Base-by-base conservation (phyloP, 1,284 basidiomycete species). In the Apiotrichum siamense region DNA sequence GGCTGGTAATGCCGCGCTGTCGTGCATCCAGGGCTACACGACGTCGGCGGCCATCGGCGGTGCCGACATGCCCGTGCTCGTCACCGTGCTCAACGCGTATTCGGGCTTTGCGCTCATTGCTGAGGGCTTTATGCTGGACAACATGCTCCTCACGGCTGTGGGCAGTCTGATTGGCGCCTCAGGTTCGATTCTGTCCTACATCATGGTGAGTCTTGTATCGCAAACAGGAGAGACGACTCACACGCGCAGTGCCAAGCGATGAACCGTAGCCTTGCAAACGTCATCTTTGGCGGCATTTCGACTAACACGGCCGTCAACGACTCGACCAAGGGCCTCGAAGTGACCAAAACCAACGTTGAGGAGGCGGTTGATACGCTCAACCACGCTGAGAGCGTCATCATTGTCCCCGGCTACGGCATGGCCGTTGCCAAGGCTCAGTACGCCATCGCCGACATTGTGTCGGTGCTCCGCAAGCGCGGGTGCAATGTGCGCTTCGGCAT, bases 31-130 rank as follows among this genome's bases (percentile, higher is more conserved):
- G 66, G 87, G 87, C 7, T 68, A 60, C 69, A 90, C 88, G 2
- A 87, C 86, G 1, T 88, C 86, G 5, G 84, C 87, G 10, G 86
- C 87, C 18, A 88, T 90, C 57, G 87, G 87, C 52, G 88, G 88
- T 18, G 87, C 88, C 31, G 87, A 90, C 68, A 90, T 90, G 88
- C 87, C 87, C 50, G 88, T 89, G 24, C 85, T 90, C 5, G 89
- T 90, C 47, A 89, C 87, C 2, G 88, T 90, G 4, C 66, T 90
- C 52, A 90, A 90, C 65, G 87, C 88, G 12, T 90, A 89, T 69
- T 88, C 86, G 47, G 87, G 87, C n/a, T 88, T 90, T 61, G 87
- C 87, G 20, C 80, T 90, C n/a, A 86, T 90, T n/a, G 87, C 87
- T 3, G 87, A 90, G 79, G 87, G 86, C 7, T 86, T 90, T 65